Evolutionary conservation across 306 rosid genomes (phyloP), one percentile per base, ranked within the genome.

Genomic region (Quercus robur): DNA sequence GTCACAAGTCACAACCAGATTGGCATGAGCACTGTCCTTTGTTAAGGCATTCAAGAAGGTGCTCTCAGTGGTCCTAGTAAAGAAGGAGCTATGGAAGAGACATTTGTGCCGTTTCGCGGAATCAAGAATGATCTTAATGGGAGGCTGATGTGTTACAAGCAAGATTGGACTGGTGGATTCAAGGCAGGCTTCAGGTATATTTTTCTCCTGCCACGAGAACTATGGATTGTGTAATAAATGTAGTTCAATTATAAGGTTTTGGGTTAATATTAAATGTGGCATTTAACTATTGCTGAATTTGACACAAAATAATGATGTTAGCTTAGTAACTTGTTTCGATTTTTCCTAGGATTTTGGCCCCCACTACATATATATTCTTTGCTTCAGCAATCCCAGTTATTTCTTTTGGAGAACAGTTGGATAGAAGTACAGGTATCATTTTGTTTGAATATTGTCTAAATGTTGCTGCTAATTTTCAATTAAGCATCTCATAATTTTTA

Each of bases 381-480:
- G 94, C 97, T 63, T 92, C 97, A 70, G 97, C 97, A 66, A 86
- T 92, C 84, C 97, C 94, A 26, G 97, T 88, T 51, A 90, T 92
- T 82, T 89, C 97, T 70, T 92, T 92, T 75, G 94, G 97, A 75
- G 97, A 92, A 78, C 97, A 90, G 81, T 71, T 92, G 82, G 91
- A 92, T 76, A 89, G 94, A 88, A 89, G 87, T 44, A 88, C 94
- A 56, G 94, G 97, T 86, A 61, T 35, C 11, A 23, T 73, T 18
- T 3, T 0, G 26, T 55, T 14, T 23, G 26, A 14, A 5, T 82
- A 4, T 75, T 57, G 38, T 66, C 56, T 58, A 23, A 25, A 18
- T 76, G 26, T 21, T 28, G 59, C 56, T 71, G 33, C 33, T 69
- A 54, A 66, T 59, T 38, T 69, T 5, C 33, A 71, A 59, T 12